phyloP scores from a whole-genome alignment of 257 asterid species.

The Dorcoceras hygrometricum region DNA sequence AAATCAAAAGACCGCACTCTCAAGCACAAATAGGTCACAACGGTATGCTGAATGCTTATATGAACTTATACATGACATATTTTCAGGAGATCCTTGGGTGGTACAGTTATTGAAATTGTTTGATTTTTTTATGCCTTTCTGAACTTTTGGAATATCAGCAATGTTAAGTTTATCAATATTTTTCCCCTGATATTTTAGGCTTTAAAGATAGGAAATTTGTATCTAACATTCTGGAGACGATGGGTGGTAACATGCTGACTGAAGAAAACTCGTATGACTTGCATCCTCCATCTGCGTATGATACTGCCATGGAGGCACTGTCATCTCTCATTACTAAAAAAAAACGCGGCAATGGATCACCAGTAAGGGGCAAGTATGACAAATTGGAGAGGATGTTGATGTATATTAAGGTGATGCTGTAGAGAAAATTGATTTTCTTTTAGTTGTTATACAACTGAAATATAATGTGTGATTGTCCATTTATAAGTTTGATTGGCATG shows the following conservation, averaged over 20 bases:
- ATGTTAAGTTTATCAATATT: constrained; percentile 9
- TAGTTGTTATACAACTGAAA: not conserved
- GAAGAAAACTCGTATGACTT: constrained; percentile 38
- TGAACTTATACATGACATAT: constrained; percentile 10
- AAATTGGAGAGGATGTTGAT: constrained; percentile 69
- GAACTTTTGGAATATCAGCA: not conserved
- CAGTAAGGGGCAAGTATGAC: constrained; percentile 29
- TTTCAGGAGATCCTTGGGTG: not conserved
- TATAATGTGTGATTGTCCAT: not conserved
- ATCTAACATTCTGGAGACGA: constrained; percentile 34
- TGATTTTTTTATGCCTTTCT: constrained; percentile 6
- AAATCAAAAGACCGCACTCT: constrained; percentile 32
- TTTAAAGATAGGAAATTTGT: constrained; percentile 31
- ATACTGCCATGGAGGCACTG: constrained; percentile 83
- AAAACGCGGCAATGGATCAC: constrained; percentile 49
- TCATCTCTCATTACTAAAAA: constrained; percentile 73
- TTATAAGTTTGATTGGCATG: not conserved
- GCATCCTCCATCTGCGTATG: constrained; percentile 49
- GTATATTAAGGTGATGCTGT: constrained; percentile 58
- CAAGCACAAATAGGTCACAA: constrained; percentile 28
- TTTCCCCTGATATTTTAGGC: constrained; percentile 31
- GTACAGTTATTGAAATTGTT: not conserved
- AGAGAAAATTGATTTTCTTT: constrained; percentile 3
- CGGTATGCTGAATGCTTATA: constrained; percentile 27
- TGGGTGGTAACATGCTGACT: constrained; percentile 31